These are phyloP conservation scores for Vigna unguiculata DNA, from an alignment of 306 rosid species.

Conservation along the genomic window DNA sequence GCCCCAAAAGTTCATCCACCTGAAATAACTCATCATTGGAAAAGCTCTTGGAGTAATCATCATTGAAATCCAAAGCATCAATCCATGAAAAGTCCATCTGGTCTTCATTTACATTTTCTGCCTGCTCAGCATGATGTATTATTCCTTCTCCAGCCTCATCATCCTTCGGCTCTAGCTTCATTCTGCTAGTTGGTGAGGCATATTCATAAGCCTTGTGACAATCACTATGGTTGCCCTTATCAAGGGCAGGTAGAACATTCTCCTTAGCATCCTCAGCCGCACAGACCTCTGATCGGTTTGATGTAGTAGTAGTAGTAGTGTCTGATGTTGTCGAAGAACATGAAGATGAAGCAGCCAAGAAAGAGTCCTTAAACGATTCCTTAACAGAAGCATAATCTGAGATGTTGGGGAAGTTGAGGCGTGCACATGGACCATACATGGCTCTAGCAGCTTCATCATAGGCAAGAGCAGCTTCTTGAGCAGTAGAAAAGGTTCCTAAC, in stretches of 20 bases:
- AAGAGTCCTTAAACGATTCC: constrained; percentile 47
- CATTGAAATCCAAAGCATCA: constrained; percentile 31
- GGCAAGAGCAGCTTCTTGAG: constrained; percentile 74
- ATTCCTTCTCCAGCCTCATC: constrained; percentile 43
- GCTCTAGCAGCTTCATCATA: constrained; percentile 94
- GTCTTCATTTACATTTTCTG: constrained; percentile 36
- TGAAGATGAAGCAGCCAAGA: constrained; percentile 42
- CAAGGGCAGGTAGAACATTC: neutral
- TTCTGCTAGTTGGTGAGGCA: constrained; percentile 36
- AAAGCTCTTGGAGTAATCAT: constrained; percentile 45
- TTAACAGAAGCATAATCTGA: constrained; percentile 40
- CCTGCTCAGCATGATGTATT: constrained; percentile 4
- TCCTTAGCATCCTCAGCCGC: constrained; percentile 53
- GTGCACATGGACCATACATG: constrained; percentile 84
- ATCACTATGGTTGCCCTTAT: constrained; percentile 7
- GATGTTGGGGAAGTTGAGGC: constrained; percentile 73
- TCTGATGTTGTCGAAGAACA: constrained; percentile 60
- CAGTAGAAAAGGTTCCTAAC: constrained; percentile 82
- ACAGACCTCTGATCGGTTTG: constrained; percentile 70
- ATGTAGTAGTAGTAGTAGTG: constrained; percentile 52
- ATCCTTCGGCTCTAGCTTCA: constrained; percentile 48
- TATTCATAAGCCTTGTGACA: constrained; percentile 37
- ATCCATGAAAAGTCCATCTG: constrained; percentile 46
- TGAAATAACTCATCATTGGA: constrained; percentile 71
- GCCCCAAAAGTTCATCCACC: constrained; percentile 66